Evolutionary conservation across 768 basidiomycete species (phyloP), one percentile per base, ranked within the genome.

Genomic region (Mrakia gelida): DNA sequence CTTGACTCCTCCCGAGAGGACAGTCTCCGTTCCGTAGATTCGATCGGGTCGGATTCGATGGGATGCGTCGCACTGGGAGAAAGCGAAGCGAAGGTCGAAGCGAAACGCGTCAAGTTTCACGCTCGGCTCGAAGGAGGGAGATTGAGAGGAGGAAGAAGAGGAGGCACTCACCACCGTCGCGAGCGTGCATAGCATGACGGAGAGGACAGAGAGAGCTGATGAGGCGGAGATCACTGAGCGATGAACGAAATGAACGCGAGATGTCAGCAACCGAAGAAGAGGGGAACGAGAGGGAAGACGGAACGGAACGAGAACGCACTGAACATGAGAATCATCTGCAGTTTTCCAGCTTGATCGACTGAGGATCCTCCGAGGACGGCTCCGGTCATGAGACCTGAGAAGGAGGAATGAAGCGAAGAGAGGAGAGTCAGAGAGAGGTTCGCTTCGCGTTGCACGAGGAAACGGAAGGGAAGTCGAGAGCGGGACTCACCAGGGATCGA

Each of bases 321-420:
- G 84, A 95, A 95, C 90, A 94, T 92, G 85, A 95, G 93, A 77
- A 95, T 90, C 91, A 94, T 94, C 81, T 95, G 94, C 23, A 95
- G 85, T 73, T 90, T 89, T 2, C 92, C 92, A 0, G 94, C 94
- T 84, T 93, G 92, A 28, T 92, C 88, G 61, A 95, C 92, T 43
- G 91, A 90, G 16, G 92, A 89, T 0, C 93, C 94, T 18, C 92
- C 94, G 18, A 95, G 89, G 79, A 95, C 91, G 7, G 94, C 92
- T 59, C 73, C 74, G 6, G 78, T 75, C 75, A 76, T 79, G 34
- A 79, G 62, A 8, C 74, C 59, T 59, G 59, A 59, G 56, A n/a
- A 56, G 10, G 59, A 59, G 7, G 2, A 59, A 59, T 0, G 4
- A 52, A 21, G 2, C 15, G 4, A 21, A 52, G 18, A 21, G 49